phyloP scores from a whole-genome alignment of 2,329 filamentous ascomycete genomes.

The Pseudogymnoascus sp. region DNA sequence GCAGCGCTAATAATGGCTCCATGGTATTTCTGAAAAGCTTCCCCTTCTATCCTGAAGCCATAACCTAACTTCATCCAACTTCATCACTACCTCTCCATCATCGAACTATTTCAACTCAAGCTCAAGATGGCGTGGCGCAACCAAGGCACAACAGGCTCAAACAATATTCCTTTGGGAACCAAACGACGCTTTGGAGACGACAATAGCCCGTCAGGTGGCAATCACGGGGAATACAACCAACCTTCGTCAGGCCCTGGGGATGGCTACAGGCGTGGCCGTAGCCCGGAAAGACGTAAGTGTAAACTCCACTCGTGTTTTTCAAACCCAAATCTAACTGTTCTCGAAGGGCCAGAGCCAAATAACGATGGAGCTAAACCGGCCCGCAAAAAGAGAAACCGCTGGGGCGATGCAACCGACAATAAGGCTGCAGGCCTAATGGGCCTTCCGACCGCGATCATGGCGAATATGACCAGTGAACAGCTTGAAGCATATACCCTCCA shows the following conservation, averaged over 20 bases:
- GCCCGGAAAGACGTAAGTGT: constrained; percentile 69
- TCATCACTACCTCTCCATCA: not conserved
- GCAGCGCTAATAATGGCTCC: not conserved
- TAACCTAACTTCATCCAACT: constrained; percentile 2
- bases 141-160: constrained; percentile 90
- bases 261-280: constrained; percentile 77
- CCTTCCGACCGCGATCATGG: constrained; percentile 88
- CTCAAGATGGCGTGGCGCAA: constrained; percentile 54
- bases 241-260: constrained; percentile 19
- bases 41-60: not conserved
- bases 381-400: constrained; percentile 97
- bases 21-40: constrained; percentile 3
- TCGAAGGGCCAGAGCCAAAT: constrained; percentile 23
- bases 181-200: constrained; percentile 71
- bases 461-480: constrained; percentile 97
- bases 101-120: not conserved
- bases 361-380: constrained; percentile 67
- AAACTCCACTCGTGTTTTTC: constrained; percentile 18
- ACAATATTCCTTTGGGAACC: constrained; percentile 91
- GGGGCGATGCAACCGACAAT: constrained; percentile 96
- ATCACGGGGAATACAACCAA: constrained; percentile 25
- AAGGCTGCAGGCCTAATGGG: constrained; percentile 98
- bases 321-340: constrained; percentile 37
- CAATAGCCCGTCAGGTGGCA: constrained; percentile 26
- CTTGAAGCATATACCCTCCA: constrained; percentile 95